phyloP scores from a whole-genome alignment of 2,329 filamentous ascomycete genomes.

The Ophiocordyceps sinensis region DNA sequence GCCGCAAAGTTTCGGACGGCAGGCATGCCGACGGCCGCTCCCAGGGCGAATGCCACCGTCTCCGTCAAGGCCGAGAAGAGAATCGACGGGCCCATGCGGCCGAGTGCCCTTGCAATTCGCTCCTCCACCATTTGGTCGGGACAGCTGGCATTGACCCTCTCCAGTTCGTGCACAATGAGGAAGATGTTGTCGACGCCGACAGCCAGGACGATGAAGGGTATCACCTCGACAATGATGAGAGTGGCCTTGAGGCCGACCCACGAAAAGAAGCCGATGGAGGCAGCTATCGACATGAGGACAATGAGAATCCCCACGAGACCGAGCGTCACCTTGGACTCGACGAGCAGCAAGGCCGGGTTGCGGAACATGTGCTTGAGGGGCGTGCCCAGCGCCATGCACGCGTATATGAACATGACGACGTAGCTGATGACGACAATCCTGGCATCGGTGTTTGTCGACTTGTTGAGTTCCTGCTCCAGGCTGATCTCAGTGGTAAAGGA shows the following conservation, averaged over 20 bases:
- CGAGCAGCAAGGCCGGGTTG: slow-evolving; percentile 72
- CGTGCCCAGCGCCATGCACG: slow-evolving; percentile 81
- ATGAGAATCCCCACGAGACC: slow-evolving; percentile 92
- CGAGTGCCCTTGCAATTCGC: slow-evolving; percentile 74
- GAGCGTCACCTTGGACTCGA: slow-evolving; percentile 92
- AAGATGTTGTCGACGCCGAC: slow-evolving; percentile 99
- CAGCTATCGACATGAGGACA: slow-evolving; percentile 92
- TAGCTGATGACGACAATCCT: slow-evolving; percentile 96
- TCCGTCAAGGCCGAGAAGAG: slow-evolving; percentile 90
- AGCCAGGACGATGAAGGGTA: slow-evolving; percentile 90
- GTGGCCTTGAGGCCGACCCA: slow-evolving; percentile 87
- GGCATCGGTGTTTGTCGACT: slow-evolving; percentile 94
- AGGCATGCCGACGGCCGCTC: slow-evolving; percentile 92
- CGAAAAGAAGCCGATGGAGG: slow-evolving; percentile 89
- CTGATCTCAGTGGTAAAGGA: slow-evolving; percentile 95
- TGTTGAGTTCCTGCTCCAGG: slow-evolving; percentile 89
- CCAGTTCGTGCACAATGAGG: slow-evolving; percentile 94
- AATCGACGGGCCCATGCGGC: slow-evolving; percentile 93
- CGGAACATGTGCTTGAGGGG: slow-evolving; percentile 63
- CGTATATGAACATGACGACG: slow-evolving; percentile 97
- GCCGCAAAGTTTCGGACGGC: slow-evolving; percentile 95
- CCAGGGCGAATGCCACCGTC: slow-evolving; percentile 83
- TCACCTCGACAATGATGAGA: slow-evolving; percentile 95
- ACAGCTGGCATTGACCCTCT: slow-evolving; percentile 83
- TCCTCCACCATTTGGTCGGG: slow-evolving; percentile 80